Evolutionary conservation across 441 rosid genomes (phyloP).

Genomic region (Dalechampia spathulata): DNA sequence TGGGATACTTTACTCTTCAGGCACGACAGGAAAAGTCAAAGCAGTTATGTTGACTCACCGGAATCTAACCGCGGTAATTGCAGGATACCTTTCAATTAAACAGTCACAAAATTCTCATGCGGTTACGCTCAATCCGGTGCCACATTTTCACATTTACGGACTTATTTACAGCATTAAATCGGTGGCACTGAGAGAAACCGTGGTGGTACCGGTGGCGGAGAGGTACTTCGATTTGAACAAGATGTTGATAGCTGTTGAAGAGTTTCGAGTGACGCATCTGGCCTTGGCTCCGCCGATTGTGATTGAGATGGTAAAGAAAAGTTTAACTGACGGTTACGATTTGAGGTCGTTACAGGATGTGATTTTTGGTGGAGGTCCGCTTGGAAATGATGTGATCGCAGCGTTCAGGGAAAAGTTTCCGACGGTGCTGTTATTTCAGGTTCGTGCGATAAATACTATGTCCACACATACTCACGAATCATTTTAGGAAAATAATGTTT

Average conservation of each 20-base stretch:
- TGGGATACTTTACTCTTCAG: conserved; percentile 29
- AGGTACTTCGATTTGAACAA: conserved; percentile 10
- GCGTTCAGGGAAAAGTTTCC: conserved; percentile 22
- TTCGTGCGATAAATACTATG: neutral
- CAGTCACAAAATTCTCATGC: conserved; percentile 19
- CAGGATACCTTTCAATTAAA: neutral
- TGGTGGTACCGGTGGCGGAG: conserved; percentile 32
- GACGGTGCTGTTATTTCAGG: conserved; percentile 17
- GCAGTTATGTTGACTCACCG: conserved; percentile 31
- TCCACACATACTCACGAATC: too few relatives aligned
- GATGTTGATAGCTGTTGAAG: conserved; percentile 1
- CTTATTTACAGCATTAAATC: neutral
- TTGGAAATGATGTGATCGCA: conserved; percentile 25
- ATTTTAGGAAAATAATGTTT: too few relatives aligned
- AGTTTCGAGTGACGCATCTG: conserved; percentile 4
- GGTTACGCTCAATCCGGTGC: conserved; percentile 20
- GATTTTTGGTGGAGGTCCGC: conserved; percentile 28
- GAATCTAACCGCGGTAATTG: conserved; percentile 18
- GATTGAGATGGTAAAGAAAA: conserved; percentile 20
- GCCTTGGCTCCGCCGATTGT: conserved; percentile 30
- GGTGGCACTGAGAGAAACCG: conserved; percentile 19
- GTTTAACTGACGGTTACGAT: conserved; percentile 12
- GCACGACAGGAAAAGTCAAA: conserved; percentile 33
- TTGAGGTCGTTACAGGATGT: conserved; percentile 23
- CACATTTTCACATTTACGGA: conserved; percentile 30